Evolutionary conservation across 192 early-diverging fungal genomes (phyloP), one percentile per base, ranked within the genome.

Genomic region (Blastocladiella britannica): DNA sequence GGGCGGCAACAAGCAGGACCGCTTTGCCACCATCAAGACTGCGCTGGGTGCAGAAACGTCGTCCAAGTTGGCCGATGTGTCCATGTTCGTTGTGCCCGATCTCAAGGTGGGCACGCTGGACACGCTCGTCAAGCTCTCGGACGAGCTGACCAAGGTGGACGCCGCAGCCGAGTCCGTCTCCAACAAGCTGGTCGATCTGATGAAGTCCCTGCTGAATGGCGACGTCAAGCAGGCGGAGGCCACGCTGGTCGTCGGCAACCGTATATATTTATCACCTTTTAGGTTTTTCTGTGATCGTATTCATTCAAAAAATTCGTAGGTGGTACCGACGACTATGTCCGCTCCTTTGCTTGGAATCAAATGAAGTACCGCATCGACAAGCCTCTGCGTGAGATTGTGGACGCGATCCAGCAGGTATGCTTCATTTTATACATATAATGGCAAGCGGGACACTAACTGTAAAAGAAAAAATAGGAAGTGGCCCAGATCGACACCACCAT

Each of bases 61-160:
- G 64, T 65, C 59, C 53, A 28, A 53, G 62, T 58, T 9, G 55
- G 71, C 73, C 28, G 71, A 72, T 26, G 63, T 67, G 56, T 57
- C 61, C 59, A 80, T 82, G 29, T 87, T 96, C 63, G 62, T 67
- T 52, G 72, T 95, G 57, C 95, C 95, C 22, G 84, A 88, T 58
- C 91, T 99, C 67, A 91, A 90, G 76, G 89, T 93, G 64, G 93
- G 93, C 47, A 99, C 93, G 25, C 75, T 99, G 47, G 93, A 99
- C 67, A 77, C 81, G 0, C 78, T 99, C 18, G 87, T 97, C 22
- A 63, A 91, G 24, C 76, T 97, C 25, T 96, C 92, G 12, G 95
- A 99, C 66, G 93, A 99, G 62, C 73, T 99, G 30, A 70, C 70
- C 25, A 99, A 96, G 62, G 73, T 73, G 53, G 95, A 99, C 66